Evolutionary conservation across 2,329 filamentous ascomycete species (phyloP).

Genomic region (Colletotrichum gloeosporioides): DNA sequence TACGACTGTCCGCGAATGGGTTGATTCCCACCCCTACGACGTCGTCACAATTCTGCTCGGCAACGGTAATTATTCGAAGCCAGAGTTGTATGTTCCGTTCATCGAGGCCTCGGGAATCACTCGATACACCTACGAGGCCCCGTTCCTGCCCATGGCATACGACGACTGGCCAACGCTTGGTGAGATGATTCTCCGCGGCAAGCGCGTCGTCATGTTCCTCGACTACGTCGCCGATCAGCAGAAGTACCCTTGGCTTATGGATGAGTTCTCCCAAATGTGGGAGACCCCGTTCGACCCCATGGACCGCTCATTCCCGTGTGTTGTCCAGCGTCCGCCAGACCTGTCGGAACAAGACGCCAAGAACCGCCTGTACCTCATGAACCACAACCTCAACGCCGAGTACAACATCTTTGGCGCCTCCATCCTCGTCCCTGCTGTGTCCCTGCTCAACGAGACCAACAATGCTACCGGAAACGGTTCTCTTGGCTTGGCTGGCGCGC

Average conservation of each 20-base stretch:
- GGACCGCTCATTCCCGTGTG: constrained; percentile 75
- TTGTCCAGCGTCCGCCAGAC: constrained; percentile 75
- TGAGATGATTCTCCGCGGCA: constrained; percentile 73
- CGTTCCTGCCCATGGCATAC: constrained; percentile 71
- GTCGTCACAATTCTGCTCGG: constrained; percentile 87
- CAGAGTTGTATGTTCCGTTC: constrained; percentile 68
- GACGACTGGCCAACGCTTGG: constrained; percentile 85
- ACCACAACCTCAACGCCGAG: constrained; percentile 89
- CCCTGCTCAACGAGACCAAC: constrained; percentile 75
- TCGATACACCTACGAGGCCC: constrained; percentile 76
- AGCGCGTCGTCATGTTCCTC: constrained; percentile 81
- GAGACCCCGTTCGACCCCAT: constrained; percentile 84
- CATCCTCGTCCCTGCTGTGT: constrained; percentile 75
- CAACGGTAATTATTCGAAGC: constrained; percentile 77
- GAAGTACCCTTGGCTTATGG: constrained; percentile 81
- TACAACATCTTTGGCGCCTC: constrained; percentile 69
- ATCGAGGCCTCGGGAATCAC: constrained; percentile 76
- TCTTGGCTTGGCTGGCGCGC: constrained; percentile 66
- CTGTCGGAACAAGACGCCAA: constrained; percentile 58
- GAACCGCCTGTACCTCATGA: constrained; percentile 78
- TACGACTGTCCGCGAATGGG: constrained; percentile 72
- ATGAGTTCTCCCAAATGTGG: constrained; percentile 89
- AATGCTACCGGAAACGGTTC: constrained; percentile 68
- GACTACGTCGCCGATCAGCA: constrained; percentile 85
- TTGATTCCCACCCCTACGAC: constrained; percentile 79